A percentile compares a stretch with the other conserved stretches of the same genome.
phyloP scores from a whole-genome alignment of 371 early-diverging fungal species.

The Syncephalastrum monosporum region DNA sequence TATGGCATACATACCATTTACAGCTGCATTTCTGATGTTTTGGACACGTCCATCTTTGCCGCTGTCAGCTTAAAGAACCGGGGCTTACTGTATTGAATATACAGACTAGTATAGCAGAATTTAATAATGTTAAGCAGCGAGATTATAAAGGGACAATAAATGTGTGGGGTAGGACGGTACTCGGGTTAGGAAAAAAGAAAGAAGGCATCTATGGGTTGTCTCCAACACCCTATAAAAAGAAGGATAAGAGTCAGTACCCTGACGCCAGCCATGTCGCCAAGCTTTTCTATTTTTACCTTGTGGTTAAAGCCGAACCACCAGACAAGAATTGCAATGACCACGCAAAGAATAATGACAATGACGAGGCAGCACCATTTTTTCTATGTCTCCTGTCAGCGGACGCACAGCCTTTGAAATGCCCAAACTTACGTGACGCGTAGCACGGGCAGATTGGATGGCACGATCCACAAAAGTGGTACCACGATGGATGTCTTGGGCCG shows the following conservation, averaged over 20 bases:
- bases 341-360: constrained; percentile 39
- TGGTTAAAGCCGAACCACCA: constrained; percentile 39
- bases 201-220: constrained; percentile 7
- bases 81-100: no score
- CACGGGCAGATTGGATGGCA: constrained; percentile 64
- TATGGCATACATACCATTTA: no score
- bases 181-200: no score
- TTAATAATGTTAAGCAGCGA: no score
- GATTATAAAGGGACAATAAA: no score
- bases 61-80: no score
- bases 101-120: no score
- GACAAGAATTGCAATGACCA: constrained; percentile 41
- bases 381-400: constrained; percentile 11
- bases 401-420: no score
- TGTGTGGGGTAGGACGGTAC: no score
- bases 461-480: constrained; percentile 61
- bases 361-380: constrained; percentile 58
- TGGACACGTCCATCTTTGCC: no score
- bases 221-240: constrained; percentile 15
- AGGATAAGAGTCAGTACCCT: not conserved
- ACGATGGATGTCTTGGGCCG: constrained; percentile 61
- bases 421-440: constrained; percentile 58
- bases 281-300: constrained; percentile 9
- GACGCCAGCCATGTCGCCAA: not conserved
- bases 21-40: no score